Conservation (phyloP, 805 yeast species). For the Starmera quercuum region DNA sequence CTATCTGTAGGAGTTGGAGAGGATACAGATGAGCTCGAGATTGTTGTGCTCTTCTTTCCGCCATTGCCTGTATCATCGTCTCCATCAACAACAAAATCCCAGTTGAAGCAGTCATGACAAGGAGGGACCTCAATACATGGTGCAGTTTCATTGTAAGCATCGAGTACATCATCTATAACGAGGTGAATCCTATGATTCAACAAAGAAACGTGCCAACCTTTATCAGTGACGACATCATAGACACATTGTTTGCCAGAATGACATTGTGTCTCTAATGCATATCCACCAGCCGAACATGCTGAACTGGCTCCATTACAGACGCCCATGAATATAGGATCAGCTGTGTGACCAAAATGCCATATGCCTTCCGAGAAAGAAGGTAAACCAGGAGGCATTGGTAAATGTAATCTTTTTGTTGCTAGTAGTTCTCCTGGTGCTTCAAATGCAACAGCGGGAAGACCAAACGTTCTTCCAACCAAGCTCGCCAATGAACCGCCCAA, state of each 20-base stretch:
- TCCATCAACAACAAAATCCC: conserved; percentile 60
- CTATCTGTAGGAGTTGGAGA: conserved; percentile 5
- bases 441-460: conserved; percentile 82
- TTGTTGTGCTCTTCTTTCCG: not conserved
- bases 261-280: conserved; percentile 95
- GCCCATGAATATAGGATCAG: conserved; percentile 95
- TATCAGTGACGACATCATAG: conserved; percentile 83
- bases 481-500: conserved; percentile 85
- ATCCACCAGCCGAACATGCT: conserved; percentile 85
- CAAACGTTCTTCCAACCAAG: conserved; percentile 80
- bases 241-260: conserved; percentile 85
- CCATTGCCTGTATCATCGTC: conserved; percentile 6
- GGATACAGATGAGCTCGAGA: not conserved
- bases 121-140: conserved; percentile 68
- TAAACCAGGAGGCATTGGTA: conserved; percentile 90
- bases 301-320: conserved; percentile 92
- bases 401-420: conserved; percentile 76
- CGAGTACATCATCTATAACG: conserved; percentile 75
- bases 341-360: conserved; percentile 96
- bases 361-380: conserved; percentile 72
- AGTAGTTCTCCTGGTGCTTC: conserved; percentile 91
- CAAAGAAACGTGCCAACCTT: conserved; percentile 87
- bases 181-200: conserved; percentile 86
- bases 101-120: conserved; percentile 84
- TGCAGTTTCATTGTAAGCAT: conserved; percentile 71